Base-by-base conservation (phyloP, 2,329 filamentous ascomycete species). In the Colletotrichum truncatum region DNA sequence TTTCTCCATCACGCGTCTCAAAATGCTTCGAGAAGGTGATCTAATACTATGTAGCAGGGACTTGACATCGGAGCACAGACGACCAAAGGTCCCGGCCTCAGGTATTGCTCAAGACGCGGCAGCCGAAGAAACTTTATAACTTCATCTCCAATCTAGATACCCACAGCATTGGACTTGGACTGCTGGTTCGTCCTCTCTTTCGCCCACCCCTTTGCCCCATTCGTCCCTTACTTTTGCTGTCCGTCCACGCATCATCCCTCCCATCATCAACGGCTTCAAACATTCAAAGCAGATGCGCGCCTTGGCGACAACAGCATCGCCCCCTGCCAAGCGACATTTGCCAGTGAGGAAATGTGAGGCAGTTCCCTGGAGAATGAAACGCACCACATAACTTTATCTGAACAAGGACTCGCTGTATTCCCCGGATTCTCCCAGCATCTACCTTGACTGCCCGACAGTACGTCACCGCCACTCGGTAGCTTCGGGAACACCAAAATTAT, bases 381-480 rank as follows among this genome's bases (percentile, higher is more conserved):
- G 56, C 23, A 45, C 49, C 41, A 52, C n/a, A 38, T 21, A 66
- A 66, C 63, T 66, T 56, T 66, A 66, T 63, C 41, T 63, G 43
- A 45, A 66, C 54, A 66, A 46, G 63, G 49, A 63, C 41, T 45
- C 39, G 61, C 52, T 43, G 36, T 36, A 36, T 43, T 54, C 67
- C 56, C 59, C 45, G 43, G 34, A 32, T 36, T 43, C 55, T 58
- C 32, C 67, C 55, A 59, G 56, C 59, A 59, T 58, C 49, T 56
- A 46, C 49, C 48, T 54, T 34, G 32, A 32, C 34, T 8, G 46
- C 46, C 28, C 11, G 6, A n/a, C 46, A 7, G 28, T 18, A 23
- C 23, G 46, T 18, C n/a, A 34, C 28, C 49, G 21, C 25, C 43
- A 34, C 36, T 46, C 63, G 63, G 63, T 45, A 56, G 41, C 51